Evolutionary conservation across 768 basidiomycete species (phyloP), one percentile per base, ranked within the genome.

Genomic region (Russula griseocarnosa): DNA sequence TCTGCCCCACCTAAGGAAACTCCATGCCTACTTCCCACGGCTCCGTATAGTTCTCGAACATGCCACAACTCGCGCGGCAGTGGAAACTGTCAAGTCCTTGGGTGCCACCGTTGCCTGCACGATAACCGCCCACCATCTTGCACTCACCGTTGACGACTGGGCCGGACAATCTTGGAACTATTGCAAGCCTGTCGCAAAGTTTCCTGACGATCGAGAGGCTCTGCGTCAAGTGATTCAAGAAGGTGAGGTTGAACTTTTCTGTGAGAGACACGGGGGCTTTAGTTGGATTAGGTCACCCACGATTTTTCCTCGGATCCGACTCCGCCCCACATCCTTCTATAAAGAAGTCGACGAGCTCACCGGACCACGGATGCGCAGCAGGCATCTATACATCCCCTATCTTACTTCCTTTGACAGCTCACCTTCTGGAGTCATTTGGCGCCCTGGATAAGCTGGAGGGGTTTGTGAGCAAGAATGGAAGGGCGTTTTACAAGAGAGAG

Each of bases 141-240:
- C 83, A 32, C 81, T 99, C 55, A 97, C 92, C 7, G 92, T 98
- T 4, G 96, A 99, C 75, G 91, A 94, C 69, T 98, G 95, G 86
- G 94, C 94, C 2, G 92, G 94, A 2, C 94, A 98, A 74, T 84
- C 92, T 3, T 94, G 90, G 83, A 84, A 96, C 71, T 99, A 90
- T 76, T 98, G 97, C 80, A 99, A 98, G 75, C 97, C 97, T 0
- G 90, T 99, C 24, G 94, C 97, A 14, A 99, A 99, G 76, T 94
- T 85, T 73, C 96, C 96, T 2, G 87, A 90, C 68, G 97, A 99
- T 73, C 82, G 96, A 18, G 75, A 84, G 70, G 94, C 96, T 16
- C 76, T 99, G 62, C 83, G 84, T 56, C 81, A 88, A 24, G 85
- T 94, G 32, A 82, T 97, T 52, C 79, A 75, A 66, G 83, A 90